Conservation (phyloP, 805 yeast genomes). For the Teunomyces cretensis region DNA sequence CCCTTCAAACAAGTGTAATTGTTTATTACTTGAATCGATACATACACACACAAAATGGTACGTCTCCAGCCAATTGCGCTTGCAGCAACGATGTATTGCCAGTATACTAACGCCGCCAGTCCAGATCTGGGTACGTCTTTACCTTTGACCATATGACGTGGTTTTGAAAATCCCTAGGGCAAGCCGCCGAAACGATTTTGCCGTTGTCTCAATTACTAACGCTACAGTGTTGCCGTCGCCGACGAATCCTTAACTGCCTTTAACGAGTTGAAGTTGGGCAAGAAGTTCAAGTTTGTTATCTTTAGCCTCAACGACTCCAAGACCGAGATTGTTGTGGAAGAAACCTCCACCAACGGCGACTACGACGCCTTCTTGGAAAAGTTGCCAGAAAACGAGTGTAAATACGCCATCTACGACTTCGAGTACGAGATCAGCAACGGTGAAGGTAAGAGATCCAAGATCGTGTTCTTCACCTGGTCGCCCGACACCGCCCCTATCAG, state of each 20-base stretch:
- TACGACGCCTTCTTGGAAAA: conserved; percentile 86
- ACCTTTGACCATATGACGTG: neutral
- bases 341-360: conserved; percentile 69
- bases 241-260: conserved; percentile 92
- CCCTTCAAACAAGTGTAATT: neutral
- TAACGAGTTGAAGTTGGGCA: conserved; percentile 94
- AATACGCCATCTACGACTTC: conserved; percentile 95
- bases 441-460: conserved; percentile 90
- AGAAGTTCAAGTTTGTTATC: conserved; percentile 80
- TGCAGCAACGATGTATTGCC: neutral
- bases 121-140: conserved; percentile 16
- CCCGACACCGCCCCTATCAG: conserved; percentile 97
- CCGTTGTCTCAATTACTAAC: conserved; percentile 24
- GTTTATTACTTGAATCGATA: neutral
- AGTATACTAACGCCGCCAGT: conserved; percentile 13
- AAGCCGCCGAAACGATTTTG: neutral
- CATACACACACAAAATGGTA: conserved; percentile 5
- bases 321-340: conserved; percentile 88
- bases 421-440: conserved; percentile 87
- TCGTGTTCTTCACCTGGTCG: conserved; percentile 82
- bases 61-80: neutral
- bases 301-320: conserved; percentile 79
- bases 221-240: conserved; percentile 43
- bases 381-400: conserved; percentile 93
- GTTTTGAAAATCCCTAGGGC: neutral